phyloP scores from a whole-genome alignment of 495 filamentous ascomycete genomes.

The Neurospora discreta region DNA sequence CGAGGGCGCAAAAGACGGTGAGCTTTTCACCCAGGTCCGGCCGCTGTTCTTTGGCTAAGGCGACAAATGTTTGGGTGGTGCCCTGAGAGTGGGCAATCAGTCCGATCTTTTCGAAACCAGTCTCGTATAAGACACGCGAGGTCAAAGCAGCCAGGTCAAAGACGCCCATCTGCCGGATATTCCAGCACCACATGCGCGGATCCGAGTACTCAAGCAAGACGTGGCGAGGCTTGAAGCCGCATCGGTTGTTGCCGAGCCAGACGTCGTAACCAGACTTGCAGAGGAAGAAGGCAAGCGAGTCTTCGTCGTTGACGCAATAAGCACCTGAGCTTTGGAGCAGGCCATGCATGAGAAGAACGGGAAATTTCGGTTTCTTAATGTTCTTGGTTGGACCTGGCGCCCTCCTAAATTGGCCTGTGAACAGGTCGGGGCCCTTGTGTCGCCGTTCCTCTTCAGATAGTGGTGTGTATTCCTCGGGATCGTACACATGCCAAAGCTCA shows the following conservation, averaged over 20 bases:
- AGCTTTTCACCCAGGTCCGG: conserved; percentile 78
- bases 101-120: conserved; percentile 72
- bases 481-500: conserved; percentile 78
- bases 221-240: conserved; percentile 73
- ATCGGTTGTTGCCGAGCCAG: conserved; percentile 93
- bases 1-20: conserved; percentile 86
- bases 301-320: conserved; percentile 84
- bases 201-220: conserved; percentile 57
- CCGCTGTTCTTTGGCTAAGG: conserved; percentile 82
- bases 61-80: conserved; percentile 81
- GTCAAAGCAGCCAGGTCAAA: conserved; percentile 86
- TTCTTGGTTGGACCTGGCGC: conserved; percentile 16
- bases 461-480: conserved; percentile 59
- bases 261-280: conserved; percentile 92
- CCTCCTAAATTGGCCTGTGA: conserved; percentile 10
- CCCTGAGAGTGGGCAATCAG: conserved; percentile 86
- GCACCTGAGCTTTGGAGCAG: conserved; percentile 80
- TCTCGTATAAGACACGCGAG: conserved; percentile 70
- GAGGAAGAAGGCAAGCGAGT: conserved; percentile 82
- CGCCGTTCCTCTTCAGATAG: conserved; percentile 25
- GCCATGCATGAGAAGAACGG: conserved; percentile 81
- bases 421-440: conserved; percentile 32
- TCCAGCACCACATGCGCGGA: conserved; percentile 96
- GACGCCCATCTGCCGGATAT: conserved; percentile 86
- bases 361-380: conserved; percentile 55